Evolutionary conservation across 2,329 filamentous ascomycete species (phyloP).

Genomic region (Penicillium oxalicum): DNA sequence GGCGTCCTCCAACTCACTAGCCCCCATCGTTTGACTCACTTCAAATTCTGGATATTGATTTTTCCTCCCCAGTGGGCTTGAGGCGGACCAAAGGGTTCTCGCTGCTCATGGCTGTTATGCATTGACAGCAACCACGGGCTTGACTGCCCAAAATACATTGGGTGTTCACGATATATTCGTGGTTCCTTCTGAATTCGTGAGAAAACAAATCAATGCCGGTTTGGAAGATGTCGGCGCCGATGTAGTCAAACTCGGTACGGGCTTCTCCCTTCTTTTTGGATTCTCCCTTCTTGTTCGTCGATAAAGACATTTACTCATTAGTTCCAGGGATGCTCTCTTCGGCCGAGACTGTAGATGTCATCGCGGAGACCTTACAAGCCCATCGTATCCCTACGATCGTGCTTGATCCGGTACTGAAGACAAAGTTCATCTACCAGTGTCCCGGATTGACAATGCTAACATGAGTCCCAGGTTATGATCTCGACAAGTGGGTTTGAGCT

Average conservation of each 20-base stretch:
- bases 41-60: constrained; percentile 5
- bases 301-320: background rate
- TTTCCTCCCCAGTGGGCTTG: constrained; percentile 63
- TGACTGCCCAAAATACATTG: constrained; percentile 92
- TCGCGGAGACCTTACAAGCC: constrained; percentile 57
- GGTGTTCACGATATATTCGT: constrained; percentile 77
- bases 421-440: background rate
- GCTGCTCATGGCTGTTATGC: constrained; percentile 90
- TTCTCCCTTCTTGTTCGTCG: background rate
- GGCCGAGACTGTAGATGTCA: constrained; percentile 60
- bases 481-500: constrained; percentile 45
- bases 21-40: too few species aligned
- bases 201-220: constrained; percentile 78
- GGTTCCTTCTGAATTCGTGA: constrained; percentile 70
- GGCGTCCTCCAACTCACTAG: too few species aligned
- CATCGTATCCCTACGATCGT: constrained; percentile 57
- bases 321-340: constrained; percentile 72
- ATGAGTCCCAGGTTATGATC: constrained; percentile 70
- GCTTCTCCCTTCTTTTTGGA: background rate
- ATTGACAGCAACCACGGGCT: constrained; percentile 88
- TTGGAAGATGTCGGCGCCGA: constrained; percentile 79
- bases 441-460: constrained; percentile 8
- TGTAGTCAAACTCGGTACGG: constrained; percentile 82
- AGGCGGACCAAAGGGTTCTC: constrained; percentile 93
- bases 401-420: constrained; percentile 62